A percentile compares a stretch with the other conserved stretches of the same genome.
Conservation (phyloP, 2,329 filamentous ascomycete genomes). For the Fulvia fulva region DNA sequence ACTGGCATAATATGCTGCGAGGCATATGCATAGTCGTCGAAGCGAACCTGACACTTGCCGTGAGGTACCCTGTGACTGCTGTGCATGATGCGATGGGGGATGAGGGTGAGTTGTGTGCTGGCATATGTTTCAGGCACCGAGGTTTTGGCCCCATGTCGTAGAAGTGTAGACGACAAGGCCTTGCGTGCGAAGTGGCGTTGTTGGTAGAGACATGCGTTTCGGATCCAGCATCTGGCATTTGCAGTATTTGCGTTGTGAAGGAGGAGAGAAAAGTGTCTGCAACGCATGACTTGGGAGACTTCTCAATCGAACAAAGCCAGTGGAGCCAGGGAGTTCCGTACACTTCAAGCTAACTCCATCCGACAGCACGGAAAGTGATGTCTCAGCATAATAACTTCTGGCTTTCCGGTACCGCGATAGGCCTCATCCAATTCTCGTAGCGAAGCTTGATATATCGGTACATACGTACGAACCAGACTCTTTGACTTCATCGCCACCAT, state of each 20-base stretch:
- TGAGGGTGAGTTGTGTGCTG: background rate
- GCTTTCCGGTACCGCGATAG: background rate
- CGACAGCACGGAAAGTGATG: background rate
- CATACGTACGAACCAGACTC: background rate
- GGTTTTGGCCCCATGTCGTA: background rate
- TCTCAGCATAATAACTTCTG: background rate
- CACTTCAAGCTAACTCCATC: background rate
- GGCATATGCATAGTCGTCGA: background rate
- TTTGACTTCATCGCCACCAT: background rate
- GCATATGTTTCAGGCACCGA: background rate
- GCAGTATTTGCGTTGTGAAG: background rate
- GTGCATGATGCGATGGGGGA: background rate
- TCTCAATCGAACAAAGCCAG: background rate
- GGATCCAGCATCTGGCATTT: background rate
- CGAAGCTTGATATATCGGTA: background rate
- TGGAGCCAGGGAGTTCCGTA: background rate
- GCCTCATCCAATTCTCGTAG: background rate
- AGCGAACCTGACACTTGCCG: background rate
- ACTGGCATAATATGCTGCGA: background rate
- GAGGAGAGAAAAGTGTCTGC: background rate
- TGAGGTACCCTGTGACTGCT: background rate
- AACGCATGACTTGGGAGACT: background rate
- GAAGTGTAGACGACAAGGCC: background rate
- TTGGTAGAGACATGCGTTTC: background rate
- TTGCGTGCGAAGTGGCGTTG: background rate